phyloP scores from a whole-genome alignment of 2,329 filamentous ascomycete genomes.

The Colletotrichum horii region DNA sequence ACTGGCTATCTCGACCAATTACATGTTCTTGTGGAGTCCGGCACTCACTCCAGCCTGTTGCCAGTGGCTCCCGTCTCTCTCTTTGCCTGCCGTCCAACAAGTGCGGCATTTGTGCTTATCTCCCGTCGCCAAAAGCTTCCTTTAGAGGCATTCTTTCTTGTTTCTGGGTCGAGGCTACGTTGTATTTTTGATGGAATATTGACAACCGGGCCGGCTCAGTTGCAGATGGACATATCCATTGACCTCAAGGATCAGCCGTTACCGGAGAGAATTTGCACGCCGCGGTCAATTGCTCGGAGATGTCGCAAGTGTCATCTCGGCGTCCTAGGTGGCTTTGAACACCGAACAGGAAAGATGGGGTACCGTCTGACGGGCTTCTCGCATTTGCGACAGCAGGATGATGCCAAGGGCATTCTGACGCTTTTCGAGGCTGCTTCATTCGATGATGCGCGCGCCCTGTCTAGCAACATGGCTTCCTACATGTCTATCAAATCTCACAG shows the following conservation, averaged over 20 bases:
- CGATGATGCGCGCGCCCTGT: background rate
- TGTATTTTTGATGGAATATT: background rate
- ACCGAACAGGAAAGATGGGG: background rate
- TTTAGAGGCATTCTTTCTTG: background rate
- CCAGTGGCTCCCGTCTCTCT: background rate
- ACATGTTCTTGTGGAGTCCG: background rate
- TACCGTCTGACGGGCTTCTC: background rate
- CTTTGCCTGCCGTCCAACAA: background rate
- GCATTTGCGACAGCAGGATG: background rate
- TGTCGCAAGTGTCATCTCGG: background rate
- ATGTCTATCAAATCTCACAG: background rate
- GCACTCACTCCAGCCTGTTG: background rate
- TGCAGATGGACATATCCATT: background rate
- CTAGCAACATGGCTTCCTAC: background rate
- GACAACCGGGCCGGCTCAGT: background rate
- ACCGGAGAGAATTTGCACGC: background rate
- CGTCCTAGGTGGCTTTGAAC: background rate
- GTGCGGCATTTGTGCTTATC: constrained; percentile 20
- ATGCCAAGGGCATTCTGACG: background rate
- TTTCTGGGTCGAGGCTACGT: background rate
- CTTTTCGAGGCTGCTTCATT: background rate
- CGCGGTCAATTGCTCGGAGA: background rate
- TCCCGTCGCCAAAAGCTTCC: background rate
- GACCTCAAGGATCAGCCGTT: background rate
- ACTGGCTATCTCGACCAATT: constrained; percentile 12